Base-by-base conservation (phyloP, 2,329 filamentous ascomycete genomes). In the Shiraia bambusicola region DNA sequence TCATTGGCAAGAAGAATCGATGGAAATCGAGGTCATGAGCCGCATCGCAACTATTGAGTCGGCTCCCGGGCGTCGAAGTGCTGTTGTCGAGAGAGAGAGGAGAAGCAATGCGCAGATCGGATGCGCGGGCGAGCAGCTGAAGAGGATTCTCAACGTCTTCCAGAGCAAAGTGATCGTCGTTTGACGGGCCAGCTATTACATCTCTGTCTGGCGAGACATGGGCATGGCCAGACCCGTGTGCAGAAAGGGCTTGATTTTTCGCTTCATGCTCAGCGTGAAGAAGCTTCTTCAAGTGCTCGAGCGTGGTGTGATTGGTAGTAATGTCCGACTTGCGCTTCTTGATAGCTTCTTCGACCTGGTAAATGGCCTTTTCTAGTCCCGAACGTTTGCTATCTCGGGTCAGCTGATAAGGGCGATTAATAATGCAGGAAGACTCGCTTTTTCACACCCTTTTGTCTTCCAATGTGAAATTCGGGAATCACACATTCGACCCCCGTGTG, bases 111-210 rank as follows among this genome's bases (percentile, higher is more conserved):
- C 80, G 78, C 28, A 86, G 74, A 65, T 87, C 84, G 0, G 86
- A 88, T 1, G 85, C 86, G 24, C 85, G 77, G 2, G 86, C 86
- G 25, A 89, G 79, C 12, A 88, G 70, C 62, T 89, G 85, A 4
- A 88, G 70, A 0, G 85, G 85, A 47, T 88, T 89, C 58, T 89
- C 85, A 3, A 85, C 85, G 61, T 87, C 86, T 52, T 88, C 84
- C 17, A 86, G 71, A 10, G 81, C 76, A 24, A 86, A 74, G 26
- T 67, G 64, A 17, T 67, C 66, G 25, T 72, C 65, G n/a, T 59
- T 61, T 16, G 63, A 53, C 7, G 56, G 53, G n/a, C 56, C 54
- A 1, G 54, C 48, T 30, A n/a, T n/a, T n/a, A 56, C 58, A 37
- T 58, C 60, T 28, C 56, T 61, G 54, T 49, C 56, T 40, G 37